A percentile compares a stretch with the other conserved stretches of the same genome.
phyloP scores from a whole-genome alignment of 2,329 filamentous ascomycete genomes.

The Endoconidiophora laricicola region DNA sequence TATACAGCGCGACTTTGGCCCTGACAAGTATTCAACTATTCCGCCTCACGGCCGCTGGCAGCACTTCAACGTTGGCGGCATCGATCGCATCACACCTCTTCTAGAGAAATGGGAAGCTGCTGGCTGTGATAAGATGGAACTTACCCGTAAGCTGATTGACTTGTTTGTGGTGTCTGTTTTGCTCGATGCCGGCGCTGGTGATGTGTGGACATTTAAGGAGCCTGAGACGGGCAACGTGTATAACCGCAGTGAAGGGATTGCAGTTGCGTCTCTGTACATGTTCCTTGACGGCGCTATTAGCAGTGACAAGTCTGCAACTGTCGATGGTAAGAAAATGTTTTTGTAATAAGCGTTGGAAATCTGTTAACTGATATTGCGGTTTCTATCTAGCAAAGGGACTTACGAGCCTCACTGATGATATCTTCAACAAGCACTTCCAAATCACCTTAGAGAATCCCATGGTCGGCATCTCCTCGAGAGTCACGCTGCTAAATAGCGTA shows the following conservation, averaged over 20 bases:
- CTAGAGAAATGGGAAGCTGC: conserved; percentile 28
- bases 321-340: conserved; percentile 21
- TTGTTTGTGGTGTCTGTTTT: conserved; percentile 45
- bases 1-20: conserved; percentile 32
- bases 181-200: conserved; percentile 37
- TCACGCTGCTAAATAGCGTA: conserved; percentile 25
- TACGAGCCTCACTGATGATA: conserved; percentile 19
- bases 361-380: background rate
- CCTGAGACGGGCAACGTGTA: conserved; percentile 21
- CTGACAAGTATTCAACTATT: conserved; percentile 27
- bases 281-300: conserved; percentile 27
- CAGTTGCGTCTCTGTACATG: conserved; percentile 34
- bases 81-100: conserved; percentile 30
- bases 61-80: conserved; percentile 41
- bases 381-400: conserved; percentile 20
- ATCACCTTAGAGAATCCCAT: conserved; percentile 28
- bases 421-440: conserved; percentile 26
- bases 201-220: conserved; percentile 31
- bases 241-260: conserved; percentile 33
- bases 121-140: conserved; percentile 27
- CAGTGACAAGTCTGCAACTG: conserved; percentile 15
- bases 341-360: background rate
- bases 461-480: conserved; percentile 27
- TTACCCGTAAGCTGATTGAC: conserved; percentile 38
- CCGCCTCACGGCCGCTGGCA: conserved; percentile 44